phyloP scores from a whole-genome alignment of 2,329 filamentous ascomycete species.

The Cladosporium sp. region DNA sequence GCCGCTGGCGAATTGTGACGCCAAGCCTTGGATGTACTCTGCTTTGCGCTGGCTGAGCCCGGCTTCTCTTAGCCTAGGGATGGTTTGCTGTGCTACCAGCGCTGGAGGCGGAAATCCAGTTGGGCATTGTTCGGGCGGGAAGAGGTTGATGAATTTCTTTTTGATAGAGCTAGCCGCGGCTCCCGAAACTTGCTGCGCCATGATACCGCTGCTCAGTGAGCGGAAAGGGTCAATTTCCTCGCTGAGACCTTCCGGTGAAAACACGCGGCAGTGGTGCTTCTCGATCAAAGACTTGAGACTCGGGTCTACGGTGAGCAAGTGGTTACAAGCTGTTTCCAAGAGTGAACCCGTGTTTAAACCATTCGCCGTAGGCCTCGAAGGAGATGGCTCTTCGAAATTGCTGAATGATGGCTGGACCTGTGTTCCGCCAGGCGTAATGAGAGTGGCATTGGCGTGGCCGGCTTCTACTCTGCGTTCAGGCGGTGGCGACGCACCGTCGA shows the following conservation, averaged over 20 bases:
- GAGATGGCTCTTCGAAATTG: constrained; percentile 40
- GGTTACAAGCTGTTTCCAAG: constrained; percentile 71
- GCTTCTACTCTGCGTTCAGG: constrained; percentile 62
- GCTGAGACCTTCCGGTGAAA: constrained; percentile 77
- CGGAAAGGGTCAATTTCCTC: constrained; percentile 88
- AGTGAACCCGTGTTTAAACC: constrained; percentile 56
- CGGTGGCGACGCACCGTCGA: constrained; percentile 38
- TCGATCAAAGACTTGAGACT: constrained; percentile 72
- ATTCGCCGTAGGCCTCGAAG: constrained; percentile 37
- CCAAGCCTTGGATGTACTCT: constrained; percentile 86
- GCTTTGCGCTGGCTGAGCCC: constrained; percentile 93
- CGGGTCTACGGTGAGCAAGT: constrained; percentile 72
- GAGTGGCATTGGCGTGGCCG: constrained; percentile 65
- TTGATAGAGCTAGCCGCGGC: constrained; percentile 89
- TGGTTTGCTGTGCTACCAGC: constrained; percentile 63
- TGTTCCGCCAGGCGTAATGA: constrained; percentile 71
- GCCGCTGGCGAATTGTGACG: constrained; percentile 73
- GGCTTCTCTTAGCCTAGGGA: constrained; percentile 74
- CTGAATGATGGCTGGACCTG: constrained; percentile 56
- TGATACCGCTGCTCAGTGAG: constrained; percentile 80
- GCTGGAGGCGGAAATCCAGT: constrained; percentile 71
- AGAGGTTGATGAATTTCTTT: constrained; percentile 76
- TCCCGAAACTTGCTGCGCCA: constrained; percentile 93
- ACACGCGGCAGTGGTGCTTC: constrained; percentile 73
- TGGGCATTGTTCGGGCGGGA: constrained; percentile 44